Evolutionary conservation across 1,284 basidiomycete species (phyloP).

Genomic region (Cryptococcus maquisensis): DNA sequence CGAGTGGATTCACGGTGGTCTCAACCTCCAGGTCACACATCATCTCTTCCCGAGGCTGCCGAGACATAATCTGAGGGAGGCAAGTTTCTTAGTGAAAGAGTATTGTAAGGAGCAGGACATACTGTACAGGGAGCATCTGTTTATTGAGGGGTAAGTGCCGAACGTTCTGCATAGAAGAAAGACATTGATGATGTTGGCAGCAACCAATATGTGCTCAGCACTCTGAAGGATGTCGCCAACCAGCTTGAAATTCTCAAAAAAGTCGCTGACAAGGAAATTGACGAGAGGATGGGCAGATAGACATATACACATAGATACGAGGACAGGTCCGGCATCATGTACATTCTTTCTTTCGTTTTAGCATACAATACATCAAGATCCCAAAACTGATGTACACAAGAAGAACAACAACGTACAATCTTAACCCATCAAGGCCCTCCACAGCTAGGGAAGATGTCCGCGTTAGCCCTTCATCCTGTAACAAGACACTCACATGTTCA

Average conservation of each 20-base stretch:
- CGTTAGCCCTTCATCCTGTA: background rate
- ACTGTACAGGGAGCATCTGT: slow-evolving; percentile 85
- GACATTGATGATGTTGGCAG: slow-evolving; percentile 7
- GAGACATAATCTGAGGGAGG: slow-evolving; percentile 81
- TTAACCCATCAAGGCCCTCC: background rate
- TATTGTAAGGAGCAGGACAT: slow-evolving; percentile 80
- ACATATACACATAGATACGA: too few species aligned
- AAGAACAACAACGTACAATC: background rate
- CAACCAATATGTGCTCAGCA: slow-evolving; percentile 44
- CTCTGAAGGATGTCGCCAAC: slow-evolving; percentile 46
- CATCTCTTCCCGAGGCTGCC: slow-evolving; percentile 95
- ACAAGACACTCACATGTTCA: slow-evolving; percentile 40
- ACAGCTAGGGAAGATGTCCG: background rate
- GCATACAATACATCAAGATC: too few species aligned
- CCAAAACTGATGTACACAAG: background rate
- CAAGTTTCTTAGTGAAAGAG: slow-evolving; percentile 75
- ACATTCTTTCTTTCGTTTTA: too few species aligned
- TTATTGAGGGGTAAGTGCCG: slow-evolving; percentile 61
- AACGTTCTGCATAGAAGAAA: background rate
- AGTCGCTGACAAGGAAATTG: slow-evolving; percentile 46
- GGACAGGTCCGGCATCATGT: too few species aligned
- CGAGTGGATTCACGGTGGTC: slow-evolving; percentile 86
- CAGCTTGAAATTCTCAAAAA: slow-evolving; percentile 46
- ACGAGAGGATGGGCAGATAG: slow-evolving; percentile 22
- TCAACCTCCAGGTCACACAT: slow-evolving; percentile 93